Conservation (phyloP, 2,329 filamentous ascomycete species). For the Aspergillus japonicus region DNA sequence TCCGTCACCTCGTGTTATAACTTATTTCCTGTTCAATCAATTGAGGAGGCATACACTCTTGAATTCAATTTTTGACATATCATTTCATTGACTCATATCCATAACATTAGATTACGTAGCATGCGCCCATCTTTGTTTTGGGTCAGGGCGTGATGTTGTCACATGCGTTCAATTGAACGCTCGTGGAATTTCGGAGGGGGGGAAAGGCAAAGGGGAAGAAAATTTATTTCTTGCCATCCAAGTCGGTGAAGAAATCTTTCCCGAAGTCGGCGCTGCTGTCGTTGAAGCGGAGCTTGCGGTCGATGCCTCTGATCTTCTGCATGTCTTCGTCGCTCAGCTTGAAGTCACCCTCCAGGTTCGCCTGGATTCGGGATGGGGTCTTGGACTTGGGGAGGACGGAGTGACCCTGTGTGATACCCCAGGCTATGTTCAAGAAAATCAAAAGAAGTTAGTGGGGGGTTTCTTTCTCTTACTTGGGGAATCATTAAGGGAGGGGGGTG, state of each 20-base stretch:
- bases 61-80: background rate
- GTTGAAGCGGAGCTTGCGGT: constrained; percentile 64
- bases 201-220: too few relatives aligned
- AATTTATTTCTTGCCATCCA: constrained; percentile 53
- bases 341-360: constrained; percentile 55
- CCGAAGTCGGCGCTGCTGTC: constrained; percentile 58
- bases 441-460: background rate
- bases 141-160: background rate
- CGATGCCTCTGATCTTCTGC: constrained; percentile 54
- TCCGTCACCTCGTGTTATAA: background rate
- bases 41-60: too few relatives aligned
- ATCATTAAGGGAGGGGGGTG: background rate
- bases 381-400: constrained; percentile 56
- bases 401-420: constrained; percentile 54
- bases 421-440: constrained; percentile 38
- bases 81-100: background rate
- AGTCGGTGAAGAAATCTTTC: constrained; percentile 57
- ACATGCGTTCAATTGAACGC: background rate
- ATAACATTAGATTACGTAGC: background rate
- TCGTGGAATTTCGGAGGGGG: too few relatives aligned
- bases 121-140: background rate
- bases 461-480: background rate
- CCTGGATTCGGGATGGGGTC: constrained; percentile 43
- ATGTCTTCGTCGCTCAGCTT: constrained; percentile 58
- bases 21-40: too few relatives aligned